Evolutionary conservation across 1,284 basidiomycete genomes (phyloP), one percentile per base, ranked within the genome.

Genomic region (Malassezia obtusa): DNA sequence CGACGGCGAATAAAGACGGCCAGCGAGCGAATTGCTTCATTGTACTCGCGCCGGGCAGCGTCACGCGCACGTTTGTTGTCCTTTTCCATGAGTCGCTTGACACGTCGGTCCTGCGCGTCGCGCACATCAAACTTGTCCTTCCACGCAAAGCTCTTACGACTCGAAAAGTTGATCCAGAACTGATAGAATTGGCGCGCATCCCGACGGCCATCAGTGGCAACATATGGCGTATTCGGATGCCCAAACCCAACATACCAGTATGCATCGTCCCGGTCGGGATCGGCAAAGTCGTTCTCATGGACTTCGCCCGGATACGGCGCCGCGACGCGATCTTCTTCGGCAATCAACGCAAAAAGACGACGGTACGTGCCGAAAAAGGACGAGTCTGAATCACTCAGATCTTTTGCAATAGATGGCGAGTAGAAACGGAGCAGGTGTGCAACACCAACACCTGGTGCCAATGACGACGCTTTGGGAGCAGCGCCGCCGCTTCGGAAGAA

Each of bases 51-150:
- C 33, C 86, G 80, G 6, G 86, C 85, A 37, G 87, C 85, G 35
- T 94, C 89, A 14, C 91, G 80, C 8, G 83, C 82, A 64, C 89
- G 89, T 75, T 88, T 89, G 75, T 98, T 98, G 64, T 96, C 94
- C 68, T 85, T 87, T 73, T 98, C 94, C 85, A 98, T 91, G 33
- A 89, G 67, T 59, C 58, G 81, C 65, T 90, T 81, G 39, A 87
- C 80, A 38, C 84, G 81, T 21, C 92, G 80, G 75, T 94, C 90
- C 10, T 88, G 87, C 2, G 89, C 91, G 55, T 91, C 85, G 15
- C 81, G 77, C 2, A 83, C 59, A 68, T 90, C 85, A 83, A 89
- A 94, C 64, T 83, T 80, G 59, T 91, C 89, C 50, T 80, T 80
- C 90, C 92, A 96, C 1, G 80, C 78, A 68, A 99, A 98, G 49